Conservation (phyloP, 352 stramenopile species). For the Globisporangium nagaii region DNA sequence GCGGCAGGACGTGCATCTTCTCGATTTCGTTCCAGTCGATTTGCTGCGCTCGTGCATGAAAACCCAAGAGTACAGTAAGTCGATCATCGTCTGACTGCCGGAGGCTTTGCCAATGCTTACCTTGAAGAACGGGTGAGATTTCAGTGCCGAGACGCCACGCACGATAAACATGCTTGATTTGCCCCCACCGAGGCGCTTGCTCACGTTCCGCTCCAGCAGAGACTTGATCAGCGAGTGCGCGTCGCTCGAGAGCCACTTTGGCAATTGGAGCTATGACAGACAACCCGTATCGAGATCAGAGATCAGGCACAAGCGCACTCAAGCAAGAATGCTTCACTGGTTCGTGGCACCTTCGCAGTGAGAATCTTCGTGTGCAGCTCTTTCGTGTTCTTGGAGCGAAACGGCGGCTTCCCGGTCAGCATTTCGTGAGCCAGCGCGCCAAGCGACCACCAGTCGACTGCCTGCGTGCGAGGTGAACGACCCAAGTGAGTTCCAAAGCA, state of each 20-base stretch:
- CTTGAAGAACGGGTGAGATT: slow-evolving; percentile 94
- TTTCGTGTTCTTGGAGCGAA: slow-evolving; percentile 62
- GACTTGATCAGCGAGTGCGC: slow-evolving; percentile 94
- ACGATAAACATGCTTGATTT: slow-evolving; percentile 98
- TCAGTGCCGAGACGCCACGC: slow-evolving; percentile 93
- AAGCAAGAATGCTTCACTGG: background rate
- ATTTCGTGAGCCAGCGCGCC: slow-evolving; percentile 79
- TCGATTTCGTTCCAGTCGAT: slow-evolving; percentile 94
- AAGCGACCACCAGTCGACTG: slow-evolving; percentile 83
- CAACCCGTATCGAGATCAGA: background rate
- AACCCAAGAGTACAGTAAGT: background rate
- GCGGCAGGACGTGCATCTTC: slow-evolving; percentile 84
- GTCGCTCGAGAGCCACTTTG: slow-evolving; percentile 75
- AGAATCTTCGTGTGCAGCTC: slow-evolving; percentile 78
- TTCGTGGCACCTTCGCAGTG: slow-evolving; percentile 42
- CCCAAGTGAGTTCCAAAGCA: too few species aligned
- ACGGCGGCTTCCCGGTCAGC: slow-evolving; percentile 68
- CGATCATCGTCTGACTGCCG: background rate
- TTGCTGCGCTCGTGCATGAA: slow-evolving; percentile 13
- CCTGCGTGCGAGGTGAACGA: too few species aligned
- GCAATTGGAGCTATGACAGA: slow-evolving; percentile 56
- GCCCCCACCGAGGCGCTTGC: slow-evolving; percentile 89
- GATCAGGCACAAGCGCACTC: background rate
- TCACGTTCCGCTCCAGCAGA: slow-evolving; percentile 95
- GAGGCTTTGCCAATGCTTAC: too few species aligned